Base-by-base conservation (phyloP, 2,329 filamentous ascomycete species). In the Teratosphaeria nubilosa region DNA sequence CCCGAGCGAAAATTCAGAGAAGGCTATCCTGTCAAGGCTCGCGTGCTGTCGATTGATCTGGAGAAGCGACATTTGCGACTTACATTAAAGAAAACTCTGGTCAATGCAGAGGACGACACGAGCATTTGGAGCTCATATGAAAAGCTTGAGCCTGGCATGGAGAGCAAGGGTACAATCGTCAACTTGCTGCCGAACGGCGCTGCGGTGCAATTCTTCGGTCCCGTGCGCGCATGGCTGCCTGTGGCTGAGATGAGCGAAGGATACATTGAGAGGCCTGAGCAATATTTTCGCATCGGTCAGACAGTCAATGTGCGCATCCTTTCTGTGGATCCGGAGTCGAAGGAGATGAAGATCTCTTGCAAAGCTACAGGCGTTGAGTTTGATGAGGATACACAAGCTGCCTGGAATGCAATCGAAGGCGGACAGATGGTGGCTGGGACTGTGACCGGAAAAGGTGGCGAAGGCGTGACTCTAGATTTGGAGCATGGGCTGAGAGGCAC, bases 221-320 rank as follows among this genome's bases (percentile, higher is more conserved):
- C 80, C 9, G 79, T 99, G 22, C 84, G 85, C 63, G 95, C 88
- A 9, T 99, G 95, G 76, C 80, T 99, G 57, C 94, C 94, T 1
- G 86, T 95, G 0, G 89, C 89, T 1, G 92, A 99, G 74, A 99
- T 99, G 94, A 97, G 94, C 71, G 94, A 99, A 72, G 91, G 91
- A 11, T 96, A 87, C 69, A 96, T 99, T 68, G 83, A 87, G 64
- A 88, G 96, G 68, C 91, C 94, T 4, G 84, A 83, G 52, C 86
- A 95, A 68, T 91, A 97, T 74, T 99, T 99, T 77, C 85, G 87
- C 37, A 76, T 85, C 51, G 95, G 94, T 0, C 94, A 99, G 72
- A 92, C 95, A 1, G 87, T 99, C 64, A 95, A 85, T 67, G 88
- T 96, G 22, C 89, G 92, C 68, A 85, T 95, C n/a, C 74, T 96